phyloP scores from a whole-genome alignment of 2,329 filamentous ascomycete genomes.

The Helotiales sp. region DNA sequence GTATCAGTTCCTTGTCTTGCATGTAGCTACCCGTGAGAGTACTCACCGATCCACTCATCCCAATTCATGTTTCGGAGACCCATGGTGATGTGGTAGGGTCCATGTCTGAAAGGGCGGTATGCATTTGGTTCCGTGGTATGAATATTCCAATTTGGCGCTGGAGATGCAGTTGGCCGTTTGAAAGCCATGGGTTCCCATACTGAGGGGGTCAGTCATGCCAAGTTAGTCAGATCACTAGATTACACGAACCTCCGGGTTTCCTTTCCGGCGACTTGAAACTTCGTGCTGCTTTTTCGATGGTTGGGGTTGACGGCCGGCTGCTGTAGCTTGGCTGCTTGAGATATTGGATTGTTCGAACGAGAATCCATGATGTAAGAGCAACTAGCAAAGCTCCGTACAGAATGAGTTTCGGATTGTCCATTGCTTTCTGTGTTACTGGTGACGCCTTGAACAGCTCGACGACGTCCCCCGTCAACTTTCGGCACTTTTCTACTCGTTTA shows the following conservation, averaged over 20 bases:
- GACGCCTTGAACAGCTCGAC: constrained; percentile 18
- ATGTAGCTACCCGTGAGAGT: neutral
- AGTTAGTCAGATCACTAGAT: neutral
- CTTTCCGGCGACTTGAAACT: constrained; percentile 39
- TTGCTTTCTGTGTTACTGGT: constrained; percentile 19
- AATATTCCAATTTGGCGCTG: constrained; percentile 41
- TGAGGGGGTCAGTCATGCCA: constrained; percentile 28
- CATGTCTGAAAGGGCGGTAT: constrained; percentile 43
- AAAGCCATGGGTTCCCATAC: constrained; percentile 43
- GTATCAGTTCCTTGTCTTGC: constrained; percentile 20
- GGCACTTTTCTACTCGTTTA: constrained; percentile 22
- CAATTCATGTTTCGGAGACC: constrained; percentile 44
- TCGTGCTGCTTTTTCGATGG: constrained; percentile 38
- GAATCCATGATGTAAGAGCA: constrained; percentile 33
- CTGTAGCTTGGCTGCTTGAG: constrained; percentile 32
- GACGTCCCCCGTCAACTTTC: constrained; percentile 19
- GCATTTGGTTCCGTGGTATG: constrained; percentile 42
- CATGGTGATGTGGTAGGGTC: constrained; percentile 44
- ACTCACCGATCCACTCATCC: constrained; percentile 44
- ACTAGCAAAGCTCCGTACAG: constrained; percentile 31
- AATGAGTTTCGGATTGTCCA: constrained; percentile 28
- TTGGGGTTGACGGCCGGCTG: constrained; percentile 36
- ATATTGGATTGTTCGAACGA: constrained; percentile 28
- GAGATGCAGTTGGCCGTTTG: constrained; percentile 39
- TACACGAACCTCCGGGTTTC: constrained; percentile 40